Conservation (phyloP, 768 basidiomycete genomes). For the Paxillus involutus region DNA sequence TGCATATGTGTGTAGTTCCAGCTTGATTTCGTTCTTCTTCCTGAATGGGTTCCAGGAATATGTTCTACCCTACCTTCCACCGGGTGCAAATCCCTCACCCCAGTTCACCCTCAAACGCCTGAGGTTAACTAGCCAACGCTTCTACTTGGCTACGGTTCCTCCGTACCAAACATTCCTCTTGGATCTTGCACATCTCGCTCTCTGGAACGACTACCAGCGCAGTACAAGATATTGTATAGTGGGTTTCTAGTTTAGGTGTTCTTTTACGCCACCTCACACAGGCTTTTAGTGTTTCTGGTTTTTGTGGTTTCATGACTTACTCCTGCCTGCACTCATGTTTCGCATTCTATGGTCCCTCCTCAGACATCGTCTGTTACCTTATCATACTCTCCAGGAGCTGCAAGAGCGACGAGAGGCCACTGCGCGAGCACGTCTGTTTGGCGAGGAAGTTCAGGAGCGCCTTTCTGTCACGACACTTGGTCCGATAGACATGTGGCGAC, state of each 20-base stretch:
- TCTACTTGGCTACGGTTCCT: slow-evolving; percentile 54
- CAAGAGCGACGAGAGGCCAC: slow-evolving; percentile 51
- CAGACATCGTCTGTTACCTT: slow-evolving; percentile 48
- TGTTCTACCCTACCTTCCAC: slow-evolving; percentile 49
- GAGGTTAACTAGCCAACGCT: slow-evolving; percentile 49
- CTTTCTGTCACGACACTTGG: slow-evolving; percentile 49
- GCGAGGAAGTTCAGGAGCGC: slow-evolving; percentile 45
- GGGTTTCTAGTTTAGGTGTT: slow-evolving; percentile 23
- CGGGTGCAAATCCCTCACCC: slow-evolving; percentile 36
- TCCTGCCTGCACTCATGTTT: slow-evolving; percentile 52
- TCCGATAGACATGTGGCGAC: slow-evolving; percentile 52
- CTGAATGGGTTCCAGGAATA: slow-evolving; percentile 31
- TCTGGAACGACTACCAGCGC: slow-evolving; percentile 50
- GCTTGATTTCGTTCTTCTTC: slow-evolving; percentile 6
- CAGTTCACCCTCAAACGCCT: slow-evolving; percentile 56
- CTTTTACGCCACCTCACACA: slow-evolving; percentile 1
- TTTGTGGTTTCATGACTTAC: slow-evolving; percentile 59
- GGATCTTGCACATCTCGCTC: slow-evolving; percentile 43
- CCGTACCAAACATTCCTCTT: slow-evolving; percentile 46
- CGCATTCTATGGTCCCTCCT: slow-evolving; percentile 49
- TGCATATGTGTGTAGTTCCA: slow-evolving; percentile 21
- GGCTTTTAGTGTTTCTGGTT: slow-evolving; percentile 55
- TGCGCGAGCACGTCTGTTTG: slow-evolving; percentile 50
- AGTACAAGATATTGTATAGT: slow-evolving; percentile 56
- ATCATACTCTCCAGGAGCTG: slow-evolving; percentile 56